Base-by-base conservation (phyloP, 2,329 filamentous ascomycete species). In the Talaromyces sp. region DNA sequence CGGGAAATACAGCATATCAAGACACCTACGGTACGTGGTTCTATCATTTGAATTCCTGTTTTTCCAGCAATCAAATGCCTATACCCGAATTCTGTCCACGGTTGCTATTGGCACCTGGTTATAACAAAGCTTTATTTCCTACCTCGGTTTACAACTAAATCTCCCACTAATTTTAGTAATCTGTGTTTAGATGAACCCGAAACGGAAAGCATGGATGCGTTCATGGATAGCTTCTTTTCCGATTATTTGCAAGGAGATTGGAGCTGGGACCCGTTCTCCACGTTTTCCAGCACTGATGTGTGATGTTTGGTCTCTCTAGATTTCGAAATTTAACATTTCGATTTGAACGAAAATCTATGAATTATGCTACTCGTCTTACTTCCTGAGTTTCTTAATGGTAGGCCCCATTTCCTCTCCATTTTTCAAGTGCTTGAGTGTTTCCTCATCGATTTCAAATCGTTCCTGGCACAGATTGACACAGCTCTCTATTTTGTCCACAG, bases 361-460 rank as follows among this genome's bases (percentile, higher is more conserved):
- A 30, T 17, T 39, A 19, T 47, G 19, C 4, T 27, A 17, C 10
- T 27, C 22, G 6, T 8, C 11, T 28, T 65, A 75, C 59, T 73
- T 75, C 49, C 72, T 68, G n/a, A 75, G 58, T 22, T 66, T 69
- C 57, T 72, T 69, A n/a, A 76, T 70, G 7, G 72, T 73, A 19
- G 68, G 64, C 1, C 73, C 74, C 70, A 76, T 75, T 51, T 70
- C 66, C 22, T 72, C 70, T 13, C 74, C 74, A 5, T 59, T 64
- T 53, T 71, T 62, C 49, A 76, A 55, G 36, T 68, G 69, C 25
- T 65, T 62, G 58, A 70, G 66, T 2, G 71, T 77, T 64, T 73
- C 65, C 59, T 73, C 72, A 64, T 77, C 74, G 58, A 76, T 73
- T 22, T 71, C 66, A 52, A 68, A 69, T 8, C 74, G 63, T 57